phyloP scores from a whole-genome alignment of 208 protist species.

The Acanthamoeba culbertsoni region DNA sequence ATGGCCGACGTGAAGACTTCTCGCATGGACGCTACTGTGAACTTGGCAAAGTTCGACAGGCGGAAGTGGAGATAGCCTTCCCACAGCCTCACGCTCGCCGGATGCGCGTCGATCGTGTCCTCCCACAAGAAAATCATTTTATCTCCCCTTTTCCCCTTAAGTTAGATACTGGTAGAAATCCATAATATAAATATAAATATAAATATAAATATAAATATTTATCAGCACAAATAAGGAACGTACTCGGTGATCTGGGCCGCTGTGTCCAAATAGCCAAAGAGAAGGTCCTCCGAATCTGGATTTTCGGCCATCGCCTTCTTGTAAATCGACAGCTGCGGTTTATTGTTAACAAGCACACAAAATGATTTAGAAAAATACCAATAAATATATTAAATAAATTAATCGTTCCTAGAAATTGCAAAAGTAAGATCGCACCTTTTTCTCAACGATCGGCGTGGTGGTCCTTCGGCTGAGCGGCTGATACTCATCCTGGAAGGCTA shows the following conservation, averaged over 20 bases:
- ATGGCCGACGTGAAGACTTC: conserved; percentile 34
- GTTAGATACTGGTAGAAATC: no score
- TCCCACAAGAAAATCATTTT: conserved; percentile 1
- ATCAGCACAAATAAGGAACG: not conserved
- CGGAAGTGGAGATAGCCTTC: not conserved
- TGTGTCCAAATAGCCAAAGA: not conserved
- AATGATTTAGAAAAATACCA: no score
- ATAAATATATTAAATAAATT: no score
- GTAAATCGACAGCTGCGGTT: not conserved
- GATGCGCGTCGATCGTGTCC: conserved; percentile 2
- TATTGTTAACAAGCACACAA: no score
- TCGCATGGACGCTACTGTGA: conserved; percentile 13
- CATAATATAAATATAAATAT: no score
- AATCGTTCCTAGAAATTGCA: no score
- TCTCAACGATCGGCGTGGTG: not conserved
- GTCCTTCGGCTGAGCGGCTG: not conserved
- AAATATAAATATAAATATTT: not conserved
- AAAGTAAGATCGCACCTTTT: not conserved
- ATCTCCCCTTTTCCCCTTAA: not conserved
- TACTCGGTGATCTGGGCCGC: conserved; percentile 5
- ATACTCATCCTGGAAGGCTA: conserved; percentile 36
- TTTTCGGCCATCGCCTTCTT: conserved; percentile 27
- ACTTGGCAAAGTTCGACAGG: not conserved
- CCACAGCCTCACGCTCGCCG: not conserved
- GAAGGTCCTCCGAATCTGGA: not conserved